Evolutionary conservation across 768 basidiomycete species (phyloP).

Genomic region (Dacryopinax primogenitus): DNA sequence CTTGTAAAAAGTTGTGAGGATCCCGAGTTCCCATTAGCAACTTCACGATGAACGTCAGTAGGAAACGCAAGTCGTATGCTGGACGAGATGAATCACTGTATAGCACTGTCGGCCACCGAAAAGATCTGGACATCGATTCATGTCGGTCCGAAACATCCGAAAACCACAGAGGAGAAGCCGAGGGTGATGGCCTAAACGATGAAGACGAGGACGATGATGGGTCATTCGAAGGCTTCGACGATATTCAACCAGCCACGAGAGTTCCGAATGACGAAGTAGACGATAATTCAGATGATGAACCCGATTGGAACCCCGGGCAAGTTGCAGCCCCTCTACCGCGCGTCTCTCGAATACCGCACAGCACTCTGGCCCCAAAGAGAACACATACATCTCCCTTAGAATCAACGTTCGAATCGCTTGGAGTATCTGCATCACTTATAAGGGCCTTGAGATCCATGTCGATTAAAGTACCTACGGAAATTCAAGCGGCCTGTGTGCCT

Average conservation of each 20-base stretch:
- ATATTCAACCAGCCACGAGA: not conserved
- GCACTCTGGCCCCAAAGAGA: not conserved
- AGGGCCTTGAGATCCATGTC: conserved; percentile 66
- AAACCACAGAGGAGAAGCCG: not conserved
- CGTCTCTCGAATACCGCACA: not conserved
- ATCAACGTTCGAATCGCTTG: conserved; percentile 27
- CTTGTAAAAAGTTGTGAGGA: not conserved
- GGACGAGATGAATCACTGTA: not conserved
- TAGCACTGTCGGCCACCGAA: not conserved
- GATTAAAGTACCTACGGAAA: conserved; percentile 69
- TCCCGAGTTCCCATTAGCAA: not conserved
- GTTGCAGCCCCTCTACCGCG: not conserved
- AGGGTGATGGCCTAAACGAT: not conserved
- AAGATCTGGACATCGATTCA: not conserved
- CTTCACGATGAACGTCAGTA: conserved; percentile 1
- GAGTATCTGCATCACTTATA: conserved; percentile 38
- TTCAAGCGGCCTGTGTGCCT: conserved; percentile 84
- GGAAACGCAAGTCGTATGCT: not conserved
- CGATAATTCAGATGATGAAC: not conserved
- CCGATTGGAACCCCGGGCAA: not conserved
- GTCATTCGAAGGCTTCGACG: not conserved
- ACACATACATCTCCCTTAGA: not conserved
- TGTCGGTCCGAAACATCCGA: not conserved
- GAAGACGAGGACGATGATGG: not conserved
- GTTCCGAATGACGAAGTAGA: not conserved